phyloP scores from a whole-genome alignment of 2,329 filamentous ascomycete species.

The Talaromyces sp. region DNA sequence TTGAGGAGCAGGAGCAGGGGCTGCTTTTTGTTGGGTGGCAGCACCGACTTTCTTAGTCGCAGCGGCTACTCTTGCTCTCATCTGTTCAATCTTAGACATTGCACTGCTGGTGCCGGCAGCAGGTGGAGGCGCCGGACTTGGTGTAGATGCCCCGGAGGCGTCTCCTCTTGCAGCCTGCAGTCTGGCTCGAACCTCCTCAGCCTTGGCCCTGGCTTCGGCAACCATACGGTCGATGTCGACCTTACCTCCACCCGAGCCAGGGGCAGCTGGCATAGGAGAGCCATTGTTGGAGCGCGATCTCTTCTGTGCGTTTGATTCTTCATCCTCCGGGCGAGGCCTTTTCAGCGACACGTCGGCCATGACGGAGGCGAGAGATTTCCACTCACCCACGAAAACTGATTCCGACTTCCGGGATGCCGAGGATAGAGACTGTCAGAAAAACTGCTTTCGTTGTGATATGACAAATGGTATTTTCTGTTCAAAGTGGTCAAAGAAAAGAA shows the following conservation, averaged over 20 bases:
- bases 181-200: constrained; percentile 44
- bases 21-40: constrained; percentile 41
- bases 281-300: constrained; percentile 46
- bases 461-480: background rate
- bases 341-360: constrained; percentile 45
- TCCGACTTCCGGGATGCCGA: background rate
- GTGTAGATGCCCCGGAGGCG: constrained; percentile 27
- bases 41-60: constrained; percentile 53
- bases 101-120: constrained; percentile 27
- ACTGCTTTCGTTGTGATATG: background rate
- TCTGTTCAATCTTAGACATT: constrained; percentile 66
- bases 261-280: constrained; percentile 39
- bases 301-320: constrained; percentile 41
- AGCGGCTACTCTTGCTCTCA: constrained; percentile 74
- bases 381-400: constrained; percentile 17
- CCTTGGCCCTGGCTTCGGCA: constrained; percentile 44
- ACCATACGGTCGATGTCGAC: constrained; percentile 44
- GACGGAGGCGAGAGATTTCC: constrained; percentile 14
- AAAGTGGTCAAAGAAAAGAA: background rate
- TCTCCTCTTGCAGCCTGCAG: constrained; percentile 34
- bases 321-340: constrained; percentile 44
- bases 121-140: constrained; percentile 28
- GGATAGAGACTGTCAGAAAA: background rate
- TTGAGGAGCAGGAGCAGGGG: constrained; percentile 31
- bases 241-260: constrained; percentile 26